Evolutionary conservation across 331 rosid genomes (phyloP).

Genomic region (Pyrus hybrid): DNA sequence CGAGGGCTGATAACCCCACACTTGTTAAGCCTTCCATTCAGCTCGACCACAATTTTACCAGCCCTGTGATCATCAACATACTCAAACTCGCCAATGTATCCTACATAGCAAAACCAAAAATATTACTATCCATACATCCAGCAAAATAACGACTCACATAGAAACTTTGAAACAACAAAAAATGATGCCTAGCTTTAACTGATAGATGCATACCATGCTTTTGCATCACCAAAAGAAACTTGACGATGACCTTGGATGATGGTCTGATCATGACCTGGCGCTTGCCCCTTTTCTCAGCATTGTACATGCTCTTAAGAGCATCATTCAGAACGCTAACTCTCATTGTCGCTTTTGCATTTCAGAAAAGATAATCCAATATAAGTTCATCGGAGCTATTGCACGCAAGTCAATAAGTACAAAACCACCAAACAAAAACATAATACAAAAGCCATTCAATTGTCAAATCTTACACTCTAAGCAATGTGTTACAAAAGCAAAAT

Average conservation of each 20-base stretch:
- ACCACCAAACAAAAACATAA: neutral
- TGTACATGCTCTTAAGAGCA: conserved; percentile 39
- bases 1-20: conserved; percentile 42
- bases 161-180: neutral
- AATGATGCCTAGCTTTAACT: neutral
- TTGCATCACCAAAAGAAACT: conserved; percentile 34
- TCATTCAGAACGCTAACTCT: conserved; percentile 29
- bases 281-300: conserved; percentile 37
- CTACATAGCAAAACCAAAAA: neutral
- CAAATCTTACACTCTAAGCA: neutral
- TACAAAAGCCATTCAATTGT: neutral
- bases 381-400: neutral
- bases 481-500: too few species aligned
- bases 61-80: conserved; percentile 31
- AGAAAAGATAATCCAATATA: neutral
- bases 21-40: conserved; percentile 32
- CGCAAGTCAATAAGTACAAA: neutral
- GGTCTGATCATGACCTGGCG: conserved; percentile 39
- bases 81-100: conserved; percentile 34
- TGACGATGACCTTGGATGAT: conserved; percentile 33
- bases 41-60: conserved; percentile 35
- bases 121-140: neutral
- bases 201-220: conserved; percentile 18
- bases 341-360: conserved; percentile 13
- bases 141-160: neutral